Evolutionary conservation across 176 grass and related monocot genomes (phyloP).

Genomic region (Canna indica): DNA sequence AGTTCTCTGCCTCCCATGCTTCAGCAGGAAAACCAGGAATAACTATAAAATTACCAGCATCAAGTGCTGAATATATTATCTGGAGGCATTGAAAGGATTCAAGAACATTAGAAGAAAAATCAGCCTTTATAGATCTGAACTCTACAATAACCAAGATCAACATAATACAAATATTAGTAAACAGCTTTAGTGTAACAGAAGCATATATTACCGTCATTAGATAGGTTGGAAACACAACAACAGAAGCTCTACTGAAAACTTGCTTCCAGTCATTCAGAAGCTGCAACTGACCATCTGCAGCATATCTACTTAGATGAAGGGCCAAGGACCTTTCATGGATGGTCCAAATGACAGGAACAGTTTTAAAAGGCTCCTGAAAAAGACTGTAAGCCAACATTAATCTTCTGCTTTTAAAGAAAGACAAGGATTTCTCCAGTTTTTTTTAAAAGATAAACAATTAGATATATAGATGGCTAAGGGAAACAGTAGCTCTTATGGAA

Average conservation of each 20-base stretch:
- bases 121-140: neutral
- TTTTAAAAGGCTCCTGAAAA: slow-evolving; percentile 96
- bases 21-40: slow-evolving; percentile 78
- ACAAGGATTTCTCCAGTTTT: neutral
- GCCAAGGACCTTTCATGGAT: slow-evolving; percentile 70
- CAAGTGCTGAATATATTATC: slow-evolving; percentile 90
- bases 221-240: slow-evolving; percentile 81
- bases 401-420: neutral
- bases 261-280: slow-evolving; percentile 74
- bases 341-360: slow-evolving; percentile 88
- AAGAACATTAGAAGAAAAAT: neutral
- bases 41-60: slow-evolving; percentile 93
- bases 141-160: too few species aligned
- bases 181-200: too few species aligned
- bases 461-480: too few species aligned
- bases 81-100: slow-evolving; percentile 32
- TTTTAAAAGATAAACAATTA: too few species aligned
- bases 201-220: slow-evolving; percentile 66
- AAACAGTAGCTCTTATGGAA: too few species aligned
- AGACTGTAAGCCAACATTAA: slow-evolving; percentile 52
- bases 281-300: slow-evolving; percentile 50
- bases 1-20: slow-evolving; percentile 48
- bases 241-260: slow-evolving; percentile 64
- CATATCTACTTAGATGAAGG: slow-evolving; percentile 44
- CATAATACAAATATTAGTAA: too few species aligned